These are phyloP conservation scores for Talaromyces rugulosus DNA, from an alignment of 2,329 filamentous ascomycete species.

Conservation along the genomic window DNA sequence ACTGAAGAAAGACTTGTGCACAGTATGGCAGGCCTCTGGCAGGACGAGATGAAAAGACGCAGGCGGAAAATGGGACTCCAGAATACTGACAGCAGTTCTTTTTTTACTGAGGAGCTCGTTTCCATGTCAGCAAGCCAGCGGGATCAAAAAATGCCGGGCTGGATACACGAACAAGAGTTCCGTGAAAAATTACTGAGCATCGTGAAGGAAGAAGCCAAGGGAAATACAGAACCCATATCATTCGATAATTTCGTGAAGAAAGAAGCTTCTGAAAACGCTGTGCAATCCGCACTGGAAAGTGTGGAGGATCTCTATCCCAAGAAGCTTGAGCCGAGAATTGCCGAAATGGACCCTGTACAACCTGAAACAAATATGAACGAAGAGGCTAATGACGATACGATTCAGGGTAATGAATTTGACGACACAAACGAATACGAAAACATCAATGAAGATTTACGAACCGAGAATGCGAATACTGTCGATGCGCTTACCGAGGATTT, in stretches of 20 bases:
- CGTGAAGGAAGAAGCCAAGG: constrained; percentile 59
- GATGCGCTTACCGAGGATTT: constrained; percentile 13
- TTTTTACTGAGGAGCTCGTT: constrained; percentile 73
- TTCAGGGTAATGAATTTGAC: constrained; percentile 45
- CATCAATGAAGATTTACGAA: constrained; percentile 23
- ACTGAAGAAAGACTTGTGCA: constrained; percentile 76
- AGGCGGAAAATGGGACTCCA: constrained; percentile 65
- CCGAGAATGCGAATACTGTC: constrained; percentile 14
- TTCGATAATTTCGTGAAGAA: constrained; percentile 65
- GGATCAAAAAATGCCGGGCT: constrained; percentile 67
- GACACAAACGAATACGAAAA: constrained; percentile 42
- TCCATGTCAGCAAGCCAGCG: constrained; percentile 84
- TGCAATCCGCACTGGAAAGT: constrained; percentile 78
- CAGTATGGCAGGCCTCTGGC: constrained; percentile 92
- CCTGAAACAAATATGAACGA: constrained; percentile 29
- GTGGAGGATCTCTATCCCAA: constrained; percentile 81
- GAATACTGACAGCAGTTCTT: constrained; percentile 67
- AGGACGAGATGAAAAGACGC: constrained; percentile 76
- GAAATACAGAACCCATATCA: constrained; percentile 41
- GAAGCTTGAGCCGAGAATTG: constrained; percentile 44
- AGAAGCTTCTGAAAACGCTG: constrained; percentile 49
- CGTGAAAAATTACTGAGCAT: constrained; percentile 61
- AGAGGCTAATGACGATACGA: constrained; percentile 62
- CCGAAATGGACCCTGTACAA: constrained; percentile 17
- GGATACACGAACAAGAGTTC: constrained; percentile 90